Base-by-base conservation (phyloP, 257 asterid species). In the Solanum appendiculatum region DNA sequence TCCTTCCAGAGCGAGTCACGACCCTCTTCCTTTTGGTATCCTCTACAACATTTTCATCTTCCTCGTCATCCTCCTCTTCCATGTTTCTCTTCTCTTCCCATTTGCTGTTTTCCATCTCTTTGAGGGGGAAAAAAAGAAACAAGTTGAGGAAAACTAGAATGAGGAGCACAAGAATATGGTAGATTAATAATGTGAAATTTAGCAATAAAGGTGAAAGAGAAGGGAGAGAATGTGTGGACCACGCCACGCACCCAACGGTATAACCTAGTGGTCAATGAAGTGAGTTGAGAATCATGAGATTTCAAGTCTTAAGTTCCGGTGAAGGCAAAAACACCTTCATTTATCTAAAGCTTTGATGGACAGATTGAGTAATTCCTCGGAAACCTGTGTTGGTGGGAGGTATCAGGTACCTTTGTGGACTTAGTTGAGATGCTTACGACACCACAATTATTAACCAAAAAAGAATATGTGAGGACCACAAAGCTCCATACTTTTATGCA, bases 401-500 rank as follows among this genome's bases (percentile, higher is more conserved):
- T 54, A 54, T 1, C 64, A 20, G 7, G 0, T 54, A 54, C 25
- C 64, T 54, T 54, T 54, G 63, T 18, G 63, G 63, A 54, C 6
- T n/a, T 54, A 54, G 25, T 54, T 0, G 25, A 54, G 64, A 54
- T 54, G 64, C 20, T 25, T 54, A 54, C n/a, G 7, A 36, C 20
- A 73, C 51, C 20, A 5, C 31, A 3, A 21, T 20, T 21, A 73
- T 36, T 20, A 87, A 86, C 86, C 89, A 70, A 86, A 80, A 88
- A 33, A 87, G 91, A 92, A 88, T 89, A 86, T 80, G 92, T 85
- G 91, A 92, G 98, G 97, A 92, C 98, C 98, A 93, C 96, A 44
- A 44, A 88, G 93, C 89, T 91, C 93, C 96, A 92, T 91, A 87
- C 88, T 88, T 82, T 89, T 89, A 85, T 48, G 27, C 18, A 29